Base-by-base conservation (phyloP, 2,329 filamentous ascomycete genomes). In the Alternaria metachromatica region DNA sequence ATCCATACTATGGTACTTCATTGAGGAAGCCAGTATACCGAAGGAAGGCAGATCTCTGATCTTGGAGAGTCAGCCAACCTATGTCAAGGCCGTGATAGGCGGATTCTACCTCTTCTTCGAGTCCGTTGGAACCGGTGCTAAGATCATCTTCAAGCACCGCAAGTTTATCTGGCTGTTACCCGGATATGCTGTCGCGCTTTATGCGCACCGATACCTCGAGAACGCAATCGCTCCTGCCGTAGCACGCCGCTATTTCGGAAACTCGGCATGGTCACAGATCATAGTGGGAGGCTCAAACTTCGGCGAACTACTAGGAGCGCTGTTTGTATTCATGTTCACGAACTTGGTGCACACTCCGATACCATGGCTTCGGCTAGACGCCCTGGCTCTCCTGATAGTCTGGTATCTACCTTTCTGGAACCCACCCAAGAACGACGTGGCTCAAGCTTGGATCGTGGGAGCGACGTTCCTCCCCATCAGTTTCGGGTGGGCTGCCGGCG, bases 401-500 rank as follows among this genome's bases (percentile, higher is more conserved):
- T 86, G 84, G 84, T 84, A 83, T 60, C 72, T 85, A 12, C 81
- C 83, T 1, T 84, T 76, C 70, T 85, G 83, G 83, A 71, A 78
- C 44, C 83, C 83, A 1, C 78, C 78, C 0, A 54, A 65, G 4
- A 76, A 76, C 43, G 71, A 84, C 6, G 82, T 84, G 10, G 69
- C 73, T 1, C 80, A 84, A 63, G 84, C 83, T 5, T 86, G 81
- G 83, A 80, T 82, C 15, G 79, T 82, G 23, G 83, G 80, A 3
- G 82, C 80, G 3, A 82, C 82, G 0, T 83, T 85, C 61, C 73
- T 84, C 21, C 84, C 84, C 2, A 72, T 73, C 21, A 75, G 72
- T 54, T 84, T 85, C 55, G 84, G 84, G 20, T 86, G 84, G 84
- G 84, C 84, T 0, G 84, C 84, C 5, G 84, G 84, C 13, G 84